Conservation (phyloP, 306 rosid species). For the Albizia julibrissin region DNA sequence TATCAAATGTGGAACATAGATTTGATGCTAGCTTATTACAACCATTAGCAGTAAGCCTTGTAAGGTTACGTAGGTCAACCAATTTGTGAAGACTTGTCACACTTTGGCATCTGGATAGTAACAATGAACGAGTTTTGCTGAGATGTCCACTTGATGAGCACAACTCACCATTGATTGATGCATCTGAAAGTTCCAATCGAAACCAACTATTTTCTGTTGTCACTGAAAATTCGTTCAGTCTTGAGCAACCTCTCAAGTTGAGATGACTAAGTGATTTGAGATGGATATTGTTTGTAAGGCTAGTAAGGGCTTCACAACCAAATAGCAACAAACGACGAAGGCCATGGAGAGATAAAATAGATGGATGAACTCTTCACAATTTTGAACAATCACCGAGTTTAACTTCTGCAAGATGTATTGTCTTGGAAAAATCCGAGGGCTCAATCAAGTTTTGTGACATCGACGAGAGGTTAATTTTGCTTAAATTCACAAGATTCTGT, state of each 20-base stretch:
- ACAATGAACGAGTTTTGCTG: too few relatives aligned
- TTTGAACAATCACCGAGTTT: neutral
- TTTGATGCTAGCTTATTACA: neutral
- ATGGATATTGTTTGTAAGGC: neutral
- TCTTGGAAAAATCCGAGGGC: neutral
- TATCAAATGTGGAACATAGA: neutral
- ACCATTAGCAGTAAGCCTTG: accelerated
- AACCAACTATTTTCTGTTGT: neutral
- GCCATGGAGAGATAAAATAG: neutral
- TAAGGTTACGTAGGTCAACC: too few relatives aligned
- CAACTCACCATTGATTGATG: neutral
- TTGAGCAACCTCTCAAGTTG: neutral
- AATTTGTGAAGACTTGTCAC: neutral
- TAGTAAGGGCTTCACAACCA: neutral
- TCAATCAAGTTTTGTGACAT: neutral
- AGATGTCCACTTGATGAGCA: neutral
- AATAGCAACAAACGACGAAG: accelerated
- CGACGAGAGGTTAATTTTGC: neutral
- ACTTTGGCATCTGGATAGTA: neutral
- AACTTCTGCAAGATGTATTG: neutral
- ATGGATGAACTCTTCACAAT: neutral
- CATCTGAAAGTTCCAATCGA: accelerated
- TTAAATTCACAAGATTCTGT: neutral
- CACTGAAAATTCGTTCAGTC: neutral
- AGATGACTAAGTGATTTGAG: accelerated